phyloP scores from a whole-genome alignment of 2,329 filamentous ascomycete genomes.

The Diaporthe citrichinensis region DNA sequence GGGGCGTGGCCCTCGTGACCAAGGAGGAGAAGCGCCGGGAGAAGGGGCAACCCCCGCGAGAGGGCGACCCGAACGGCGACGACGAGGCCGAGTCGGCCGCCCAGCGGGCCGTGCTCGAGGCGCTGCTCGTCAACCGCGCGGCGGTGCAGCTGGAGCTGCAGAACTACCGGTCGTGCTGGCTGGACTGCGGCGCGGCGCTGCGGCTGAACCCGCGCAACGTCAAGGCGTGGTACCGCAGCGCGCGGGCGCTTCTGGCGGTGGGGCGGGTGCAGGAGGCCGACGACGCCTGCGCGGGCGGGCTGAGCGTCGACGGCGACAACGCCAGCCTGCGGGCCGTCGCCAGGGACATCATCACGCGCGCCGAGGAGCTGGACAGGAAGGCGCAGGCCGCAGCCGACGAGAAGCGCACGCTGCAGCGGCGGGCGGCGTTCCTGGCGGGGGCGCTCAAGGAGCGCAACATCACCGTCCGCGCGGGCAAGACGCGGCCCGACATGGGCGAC shows the following conservation, averaged over 20 bases:
- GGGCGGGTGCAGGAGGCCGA: conserved; percentile 85
- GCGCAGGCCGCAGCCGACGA: conserved; percentile 60
- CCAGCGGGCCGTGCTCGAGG: conserved; percentile 77
- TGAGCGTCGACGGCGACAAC: conserved; percentile 81
- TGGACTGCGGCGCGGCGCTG: conserved; percentile 86
- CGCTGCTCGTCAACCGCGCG: conserved; percentile 87
- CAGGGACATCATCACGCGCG: conserved; percentile 73
- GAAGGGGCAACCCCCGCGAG: conserved; percentile 49
- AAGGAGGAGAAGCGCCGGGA: conserved; percentile 72
- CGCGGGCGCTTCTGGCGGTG: conserved; percentile 82
- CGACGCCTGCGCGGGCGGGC: conserved; percentile 81
- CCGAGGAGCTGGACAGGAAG: conserved; percentile 55
- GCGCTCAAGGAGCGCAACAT: conserved; percentile 81
- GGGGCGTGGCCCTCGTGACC: conserved; percentile 82
- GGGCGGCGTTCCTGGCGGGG: conserved; percentile 73
- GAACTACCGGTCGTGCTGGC: conserved; percentile 89
- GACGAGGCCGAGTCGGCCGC: conserved; percentile 68
- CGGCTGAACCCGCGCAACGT: conserved; percentile 84
- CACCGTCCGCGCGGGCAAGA: conserved; percentile 73
- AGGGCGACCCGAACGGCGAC: conserved; percentile 67
- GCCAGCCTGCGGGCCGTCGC: conserved; percentile 73
- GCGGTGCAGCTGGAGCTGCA: conserved; percentile 89
- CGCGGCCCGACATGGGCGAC: conserved; percentile 91
- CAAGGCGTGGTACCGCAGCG: conserved; percentile 92
- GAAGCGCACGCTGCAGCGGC: conserved; percentile 66